Percentiles rank a stretch among this genome's conserved stretches.
Evolutionary conservation across 1,284 basidiomycete species (phyloP).

Genomic region (Cystobasidiaceae sp.): DNA sequence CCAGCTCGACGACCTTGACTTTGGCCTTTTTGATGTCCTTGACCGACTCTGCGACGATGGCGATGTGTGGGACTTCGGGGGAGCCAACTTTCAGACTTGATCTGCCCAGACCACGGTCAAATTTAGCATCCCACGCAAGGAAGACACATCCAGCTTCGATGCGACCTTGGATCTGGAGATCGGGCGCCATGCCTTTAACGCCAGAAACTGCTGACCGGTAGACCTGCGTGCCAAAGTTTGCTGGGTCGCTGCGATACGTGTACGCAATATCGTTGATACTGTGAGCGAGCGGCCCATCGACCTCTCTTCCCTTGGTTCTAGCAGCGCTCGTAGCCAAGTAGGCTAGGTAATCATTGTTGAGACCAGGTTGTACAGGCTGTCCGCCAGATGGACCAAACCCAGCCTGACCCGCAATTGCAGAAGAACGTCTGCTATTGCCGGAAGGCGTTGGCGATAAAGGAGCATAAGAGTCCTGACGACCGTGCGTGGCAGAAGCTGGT

Average conservation of each 20-base stretch:
- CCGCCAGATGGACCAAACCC: no score
- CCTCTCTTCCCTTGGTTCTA: constrained; percentile 13
- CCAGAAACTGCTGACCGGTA: constrained; percentile 5
- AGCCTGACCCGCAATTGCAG: no score
- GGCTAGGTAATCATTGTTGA: constrained; percentile 20
- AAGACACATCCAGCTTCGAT: constrained; percentile 30
- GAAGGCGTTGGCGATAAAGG: constrained; percentile 15
- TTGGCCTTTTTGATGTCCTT: constrained; percentile 33
- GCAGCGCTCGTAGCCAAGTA: constrained; percentile 7
- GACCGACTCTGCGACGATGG: constrained; percentile 21
- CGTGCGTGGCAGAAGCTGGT: not conserved
- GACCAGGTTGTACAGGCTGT: not conserved
- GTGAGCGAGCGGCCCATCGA: constrained; percentile 17
- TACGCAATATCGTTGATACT: constrained; percentile 27
- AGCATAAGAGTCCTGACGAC: constrained; percentile 3
- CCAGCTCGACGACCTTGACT: constrained; percentile 22
- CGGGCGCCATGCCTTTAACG: constrained; percentile 7
- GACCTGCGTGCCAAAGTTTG: constrained; percentile 14
- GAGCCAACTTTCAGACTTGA: constrained; percentile 18
- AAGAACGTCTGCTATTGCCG: constrained; percentile 5
- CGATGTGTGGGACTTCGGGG: constrained; percentile 24
- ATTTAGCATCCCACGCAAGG: constrained; percentile 31
- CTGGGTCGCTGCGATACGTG: constrained; percentile 16
- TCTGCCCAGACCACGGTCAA: constrained; percentile 22
- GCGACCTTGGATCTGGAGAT: constrained; percentile 23